Base-by-base conservation (phyloP, 1,284 basidiomycete species). In the Pyrrhoderma noxium region DNA sequence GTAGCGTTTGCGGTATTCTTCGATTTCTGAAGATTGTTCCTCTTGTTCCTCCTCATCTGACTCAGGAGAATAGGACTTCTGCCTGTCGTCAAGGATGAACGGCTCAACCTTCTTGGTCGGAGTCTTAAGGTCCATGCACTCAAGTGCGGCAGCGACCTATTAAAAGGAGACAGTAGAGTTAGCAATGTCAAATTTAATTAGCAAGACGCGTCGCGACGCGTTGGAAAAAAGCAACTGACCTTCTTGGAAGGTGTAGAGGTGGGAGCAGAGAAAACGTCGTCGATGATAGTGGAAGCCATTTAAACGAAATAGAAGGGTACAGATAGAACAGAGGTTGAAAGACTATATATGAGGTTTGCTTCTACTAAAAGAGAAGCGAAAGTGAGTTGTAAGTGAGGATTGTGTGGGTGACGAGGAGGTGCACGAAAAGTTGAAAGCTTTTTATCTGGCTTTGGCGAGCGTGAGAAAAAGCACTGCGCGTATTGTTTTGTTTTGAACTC, bases 41-140 rank as follows among this genome's bases (percentile, higher is more conserved):
- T 40, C 60, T 60, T 21, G 66, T 64, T 45, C 66, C 56, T 38
- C 60, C 59, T 21, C 67, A 67, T 49, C 57, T 57, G 22, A 56
- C 62, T 46, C 55, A 36, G 49, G 54, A 35, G 50, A 52, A 8
- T 37, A 8, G 22, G 46, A 48, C 25, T 45, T 38, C 27, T 56
- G 40, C 39, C 41, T 45, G 36, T 52, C 54, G 23, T 56, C 51
- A 21, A 52, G 14, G 34, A 55, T 4, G 37, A 47, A 25, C 5
- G 45, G 23, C 14, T 55, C 46, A 18, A 39, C 27, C 43, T 50
- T 48, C 50, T 56, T 56, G 18, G 43, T 46, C 22, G 54, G 54
- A 4, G 45, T 52, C 47, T 52, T 45, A 7, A 56, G 46, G 22
- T 48, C 50, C 54, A 56, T 56, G 13, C 31, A 34, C 39, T 52